Evolutionary conservation across 148 eudicot species (phyloP), one percentile per base, ranked within the genome.

Genomic region (Camellia lanceoleosa): DNA sequence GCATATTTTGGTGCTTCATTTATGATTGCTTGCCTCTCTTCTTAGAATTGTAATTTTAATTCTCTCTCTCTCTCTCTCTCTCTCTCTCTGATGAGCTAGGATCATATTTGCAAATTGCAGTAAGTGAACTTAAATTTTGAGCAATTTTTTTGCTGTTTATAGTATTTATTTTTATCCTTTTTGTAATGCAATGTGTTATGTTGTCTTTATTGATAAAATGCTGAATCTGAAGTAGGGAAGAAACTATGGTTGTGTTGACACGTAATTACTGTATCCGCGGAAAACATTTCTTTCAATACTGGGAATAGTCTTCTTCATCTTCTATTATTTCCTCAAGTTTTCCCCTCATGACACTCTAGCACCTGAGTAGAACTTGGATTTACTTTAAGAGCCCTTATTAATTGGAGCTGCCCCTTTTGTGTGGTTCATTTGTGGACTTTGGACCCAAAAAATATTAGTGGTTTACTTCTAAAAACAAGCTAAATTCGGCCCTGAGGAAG

Each of bases 1-100:
- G 23, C 38, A 46, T 47, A 54, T 49, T 47, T 13, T 51, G 65
- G 43, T n/a, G 60, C 74, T 80, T 66, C 76, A 73, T 65, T 56
- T 51, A 61, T 54, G 80, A 42, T 71, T 64, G 47, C 43, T 79
- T 55, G 46, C 23, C 58, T 66, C 58, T 6, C 52, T 74, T 47
- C n/a, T 73, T 73, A 18, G 16, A 30, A 56, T 47, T 51, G 1
- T 56, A 51, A 46, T 54, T 11, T 19, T 44, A 15, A 64, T 43
- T 41, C 41, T 43, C 38, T 49, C 55, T 49, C 7, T 72, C 77
- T 16, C 46, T 13, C 58, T 47, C 55, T 49, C 7, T 72, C 77
- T 16, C 46, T 13, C 58, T n/a, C 18, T 76, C 41, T 44, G 7
- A 58, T 14, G 49, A 72, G 60, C 16, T 52, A 8, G 61, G 61